phyloP scores from a whole-genome alignment of 805 yeast genomes.

The Candida orba region DNA sequence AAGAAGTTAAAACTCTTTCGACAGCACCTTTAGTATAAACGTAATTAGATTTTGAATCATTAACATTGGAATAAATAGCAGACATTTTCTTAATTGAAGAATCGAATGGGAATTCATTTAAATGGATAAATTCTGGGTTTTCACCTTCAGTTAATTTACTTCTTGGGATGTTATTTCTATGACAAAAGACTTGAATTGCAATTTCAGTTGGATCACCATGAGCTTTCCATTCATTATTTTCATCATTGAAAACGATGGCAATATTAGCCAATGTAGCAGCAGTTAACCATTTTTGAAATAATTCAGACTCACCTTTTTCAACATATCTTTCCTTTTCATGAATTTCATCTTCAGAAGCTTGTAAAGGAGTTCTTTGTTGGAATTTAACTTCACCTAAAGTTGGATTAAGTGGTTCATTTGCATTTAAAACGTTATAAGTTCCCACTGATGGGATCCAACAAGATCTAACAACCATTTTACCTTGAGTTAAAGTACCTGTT shows the following conservation, averaged over 20 bases:
- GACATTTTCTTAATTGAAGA: constrained; percentile 70
- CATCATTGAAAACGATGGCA: constrained; percentile 54
- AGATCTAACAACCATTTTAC: constrained; percentile 67
- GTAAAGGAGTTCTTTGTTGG: constrained; percentile 13
- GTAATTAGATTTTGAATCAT: constrained; percentile 22
- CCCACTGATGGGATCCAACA: constrained; percentile 66
- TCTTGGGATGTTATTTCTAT: constrained; percentile 48
- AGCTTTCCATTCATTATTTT: constrained; percentile 54
- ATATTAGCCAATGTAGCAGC: constrained; percentile 76
- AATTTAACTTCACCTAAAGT: constrained; percentile 39
- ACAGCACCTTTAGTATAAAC: constrained; percentile 70
- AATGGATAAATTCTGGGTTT: constrained; percentile 25
- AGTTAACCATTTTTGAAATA: constrained; percentile 41
- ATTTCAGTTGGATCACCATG: constrained; percentile 89
- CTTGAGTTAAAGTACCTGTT: constrained; percentile 77
- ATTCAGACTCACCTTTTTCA: neutral
- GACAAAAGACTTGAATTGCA: constrained; percentile 74
- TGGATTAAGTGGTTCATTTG: constrained; percentile 60
- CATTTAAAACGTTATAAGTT: constrained; percentile 43
- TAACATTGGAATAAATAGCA: constrained; percentile 39
- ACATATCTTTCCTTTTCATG: constrained; percentile 8
- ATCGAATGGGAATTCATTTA: constrained; percentile 69
- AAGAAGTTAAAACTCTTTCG: constrained; percentile 55
- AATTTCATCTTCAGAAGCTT: constrained; percentile 14
- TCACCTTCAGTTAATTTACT: constrained; percentile 34